Conservation (phyloP, 345 rosid species). For the Brassica carinata region DNA sequence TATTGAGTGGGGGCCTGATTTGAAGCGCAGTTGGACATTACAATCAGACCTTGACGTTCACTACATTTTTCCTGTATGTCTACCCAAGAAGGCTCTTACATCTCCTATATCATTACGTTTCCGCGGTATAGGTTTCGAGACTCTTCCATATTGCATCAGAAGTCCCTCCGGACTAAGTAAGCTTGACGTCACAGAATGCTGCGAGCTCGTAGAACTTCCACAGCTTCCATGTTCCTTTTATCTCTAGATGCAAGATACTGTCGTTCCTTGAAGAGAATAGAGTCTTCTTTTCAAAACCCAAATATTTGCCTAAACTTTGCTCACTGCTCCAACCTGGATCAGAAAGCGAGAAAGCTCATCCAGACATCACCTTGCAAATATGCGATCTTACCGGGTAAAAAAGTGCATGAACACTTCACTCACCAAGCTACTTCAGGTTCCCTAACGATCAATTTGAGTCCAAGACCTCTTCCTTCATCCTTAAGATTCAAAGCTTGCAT, state of each 20-base stretch:
- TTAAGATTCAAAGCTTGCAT: constrained; percentile 10
- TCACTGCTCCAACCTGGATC: background rate
- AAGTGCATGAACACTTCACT: background rate
- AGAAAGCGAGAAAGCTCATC: background rate
- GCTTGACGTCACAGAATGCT: background rate
- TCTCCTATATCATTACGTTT: too few relatives aligned
- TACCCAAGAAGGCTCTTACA: too few relatives aligned
- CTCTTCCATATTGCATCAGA: too few relatives aligned
- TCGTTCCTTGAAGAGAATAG: too few relatives aligned
- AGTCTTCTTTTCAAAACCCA: background rate
- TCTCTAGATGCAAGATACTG: background rate
- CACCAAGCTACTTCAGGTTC: background rate
- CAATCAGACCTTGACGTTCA: too few relatives aligned
- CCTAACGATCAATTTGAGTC: constrained; percentile 1
- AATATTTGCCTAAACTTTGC: background rate
- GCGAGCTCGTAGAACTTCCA: background rate
- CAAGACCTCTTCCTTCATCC: background rate
- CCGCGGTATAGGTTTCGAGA: too few relatives aligned
- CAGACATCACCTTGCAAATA: background rate
- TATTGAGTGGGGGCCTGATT: too few relatives aligned
- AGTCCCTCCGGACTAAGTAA: background rate
- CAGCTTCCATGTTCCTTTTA: background rate
- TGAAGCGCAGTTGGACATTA: too few relatives aligned
- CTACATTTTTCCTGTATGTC: too few relatives aligned
- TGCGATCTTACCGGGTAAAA: background rate